Base-by-base conservation (phyloP, 2,329 filamentous ascomycete species). In the Moelleriella libera region DNA sequence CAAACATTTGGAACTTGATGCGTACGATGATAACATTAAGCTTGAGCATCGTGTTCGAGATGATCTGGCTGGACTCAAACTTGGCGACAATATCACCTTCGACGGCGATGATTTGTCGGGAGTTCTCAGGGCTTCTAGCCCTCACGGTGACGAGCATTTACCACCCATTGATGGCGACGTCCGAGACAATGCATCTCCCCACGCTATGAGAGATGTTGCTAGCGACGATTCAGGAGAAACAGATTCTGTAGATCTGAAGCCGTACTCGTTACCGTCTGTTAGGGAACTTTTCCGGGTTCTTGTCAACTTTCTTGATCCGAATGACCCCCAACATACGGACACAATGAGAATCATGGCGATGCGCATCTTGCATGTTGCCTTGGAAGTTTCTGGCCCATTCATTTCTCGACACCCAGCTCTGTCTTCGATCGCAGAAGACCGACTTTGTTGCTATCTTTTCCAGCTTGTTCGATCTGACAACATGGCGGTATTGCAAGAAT, bases 301-400 rank as follows among this genome's bases (percentile, higher is more conserved):
- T 30, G 90, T 97, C 43, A 90, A 94, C 62, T 81, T 98, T 12
- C 68, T 98, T 30, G 88, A 98, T 60, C 92, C 94, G 1, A 86
- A 95, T 58, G 90, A 97, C 63, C 82, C 80, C 46, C 86, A 90
- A 56, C 87, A 96, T 63, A 94, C 88, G 3, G 92, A 98, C 60
- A 83, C 87, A 1, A 92, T 97, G 83, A 80, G 90, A 55, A 88
- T 98, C 41, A 98, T 98, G 89, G 92, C 92, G 14, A 69, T 98
- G 54, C 81, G 92, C 42, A 97, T 98, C 53, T 92, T 98, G 48
- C 92, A 98, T 62, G 92, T 98, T 43, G 92, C 92, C 2, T 76
- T 98, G 28, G 92, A 98, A 65, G 90, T 98, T 49, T 88, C 92
- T 2, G 92, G 92, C 0, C 90, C 92, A 4, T 94, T 89, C 6